Base-by-base conservation (phyloP, 768 basidiomycete species). In the Tephrocybe rancida region DNA sequence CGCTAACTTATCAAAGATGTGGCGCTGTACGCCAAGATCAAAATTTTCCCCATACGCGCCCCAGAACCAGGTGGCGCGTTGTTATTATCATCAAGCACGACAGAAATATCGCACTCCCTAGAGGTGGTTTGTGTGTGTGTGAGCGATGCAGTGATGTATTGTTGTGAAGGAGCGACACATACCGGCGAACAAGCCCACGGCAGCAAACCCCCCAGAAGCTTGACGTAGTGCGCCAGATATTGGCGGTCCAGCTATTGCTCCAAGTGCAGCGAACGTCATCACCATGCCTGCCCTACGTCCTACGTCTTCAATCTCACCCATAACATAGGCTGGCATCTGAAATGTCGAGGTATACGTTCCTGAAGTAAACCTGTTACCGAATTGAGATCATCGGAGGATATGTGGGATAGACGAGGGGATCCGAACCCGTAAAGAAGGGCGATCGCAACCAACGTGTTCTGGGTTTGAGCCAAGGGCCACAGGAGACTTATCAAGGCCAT, bases 221-320 rank as follows among this genome's bases (percentile, higher is more conserved):
- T 61, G 58, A 52, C 76, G 71, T 55, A 87, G 83, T 2, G 79
- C 80, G 1, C 86, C 85, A 5, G 83, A 84, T 59, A 87, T 84
- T 0, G 85, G 86, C 5, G 84, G 83, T 0, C 86, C 85, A 2
- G 73, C 71, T 10, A 86, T 67, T 0, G 82, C 79, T 5, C 84
- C 85, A 21, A 84, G 32, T 0, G 85, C 78, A 9, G 77, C 54
- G 52, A 82, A 70, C 21, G 75, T 77, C 62, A 84, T 65, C 48
- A 77, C 76, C 68, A 85, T 77, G 3, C 86, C 85, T 1, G 76
- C 69, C 22, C 85, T 75, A 27, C 81, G 73, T 34, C 86, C 85
- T 5, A 83, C 75, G 55, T 86, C 83, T 5, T 66, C 67, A 1
- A 76, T 68, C 0, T 76, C 70, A 3, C 85, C 84, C 67, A 87